Evolutionary conservation across 169 alveolate genomes (phyloP), one percentile per base, ranked within the genome.

Genomic region (Toxoplasma gondii): DNA sequence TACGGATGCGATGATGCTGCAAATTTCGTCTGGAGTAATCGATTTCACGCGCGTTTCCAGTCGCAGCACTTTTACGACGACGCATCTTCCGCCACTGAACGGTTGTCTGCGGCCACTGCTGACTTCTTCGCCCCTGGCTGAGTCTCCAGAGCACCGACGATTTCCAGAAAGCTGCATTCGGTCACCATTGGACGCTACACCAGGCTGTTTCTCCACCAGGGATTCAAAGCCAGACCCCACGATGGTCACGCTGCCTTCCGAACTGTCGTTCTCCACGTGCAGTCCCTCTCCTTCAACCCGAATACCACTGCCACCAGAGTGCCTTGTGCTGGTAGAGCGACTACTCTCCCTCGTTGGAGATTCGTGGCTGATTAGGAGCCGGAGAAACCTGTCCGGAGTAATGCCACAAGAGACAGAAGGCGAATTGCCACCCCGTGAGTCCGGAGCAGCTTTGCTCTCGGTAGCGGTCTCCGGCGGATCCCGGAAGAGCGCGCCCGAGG

Each of bases 1-100:
- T 49, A 91, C 94, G 19, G 94, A 39, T 12, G 94, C 49, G 36
- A 91, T 38, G 81, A 45, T 64, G 88, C 64, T 78, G 74, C 90
- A 70, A 22, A 91, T 41, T 5, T 70, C 94, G 31, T 91, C 88
- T 12, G 94, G 87, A 19, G 81, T 74, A 41, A 44, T 58, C 53
- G 4, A 69, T 27, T 70, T 67, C 81, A 80, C 34, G 45, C 88
- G 78, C 53, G 49, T 39, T 49, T 69, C 88, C 54, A 91, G 54
- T 0, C 39, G 88, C 90, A 82, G 53, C 38, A 82, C 64, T 31
- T 82, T 38, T 39, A 82, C 90, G 1, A 1, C 67, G 39, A 82
- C 67, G n/a, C n/a, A 82, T 41, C 17, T 29, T 31, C 12, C 88
- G 64, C 39, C 69, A 16, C 41, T 67, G 38, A 31, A 17, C 31